These are phyloP conservation scores for Fusarium caatingaense DNA, from an alignment of 2,329 filamentous ascomycete genomes.

Conservation along the genomic window DNA sequence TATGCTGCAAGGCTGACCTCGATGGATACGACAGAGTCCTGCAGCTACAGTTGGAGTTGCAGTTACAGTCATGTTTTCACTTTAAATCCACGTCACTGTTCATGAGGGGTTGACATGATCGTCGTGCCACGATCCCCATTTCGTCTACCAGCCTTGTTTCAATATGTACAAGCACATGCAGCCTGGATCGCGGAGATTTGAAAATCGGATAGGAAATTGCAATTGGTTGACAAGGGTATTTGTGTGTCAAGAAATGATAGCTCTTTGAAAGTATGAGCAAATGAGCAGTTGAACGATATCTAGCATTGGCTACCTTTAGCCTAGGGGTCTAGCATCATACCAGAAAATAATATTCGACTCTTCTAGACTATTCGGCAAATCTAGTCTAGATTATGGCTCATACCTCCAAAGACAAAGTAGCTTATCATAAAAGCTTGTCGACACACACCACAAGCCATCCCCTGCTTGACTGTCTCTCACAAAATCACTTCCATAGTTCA, in stretches of 20 bases:
- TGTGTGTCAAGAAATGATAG: not conserved
- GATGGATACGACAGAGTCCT: not conserved
- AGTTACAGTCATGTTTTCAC: not conserved
- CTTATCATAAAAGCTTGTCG: conserved; percentile 82
- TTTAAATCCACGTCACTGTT: conserved; percentile 22
- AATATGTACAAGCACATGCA: not conserved
- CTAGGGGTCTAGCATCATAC: not conserved
- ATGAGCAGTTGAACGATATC: not conserved
- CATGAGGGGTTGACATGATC: conserved; percentile 22
- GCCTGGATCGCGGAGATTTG: not conserved
- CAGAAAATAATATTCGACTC: not conserved
- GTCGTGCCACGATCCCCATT: conserved; percentile 20
- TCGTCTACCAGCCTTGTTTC: conserved; percentile 18
- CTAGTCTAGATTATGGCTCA: conserved; percentile 4
- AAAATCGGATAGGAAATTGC: not conserved
- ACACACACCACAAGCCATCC: conserved; percentile 63
- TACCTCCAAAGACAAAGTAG: conserved; percentile 74
- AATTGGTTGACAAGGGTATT: not conserved
- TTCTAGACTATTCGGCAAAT: not conserved
- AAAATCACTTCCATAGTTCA: conserved; percentile 92
- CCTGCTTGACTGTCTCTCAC: conserved; percentile 53
- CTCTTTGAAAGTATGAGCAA: not conserved
- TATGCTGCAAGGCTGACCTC: conserved; percentile 36
- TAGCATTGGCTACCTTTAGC: not conserved
- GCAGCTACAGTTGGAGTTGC: not conserved